Evolutionary conservation across 306 rosid species (phyloP).

Genomic region (Benincasa hispida): DNA sequence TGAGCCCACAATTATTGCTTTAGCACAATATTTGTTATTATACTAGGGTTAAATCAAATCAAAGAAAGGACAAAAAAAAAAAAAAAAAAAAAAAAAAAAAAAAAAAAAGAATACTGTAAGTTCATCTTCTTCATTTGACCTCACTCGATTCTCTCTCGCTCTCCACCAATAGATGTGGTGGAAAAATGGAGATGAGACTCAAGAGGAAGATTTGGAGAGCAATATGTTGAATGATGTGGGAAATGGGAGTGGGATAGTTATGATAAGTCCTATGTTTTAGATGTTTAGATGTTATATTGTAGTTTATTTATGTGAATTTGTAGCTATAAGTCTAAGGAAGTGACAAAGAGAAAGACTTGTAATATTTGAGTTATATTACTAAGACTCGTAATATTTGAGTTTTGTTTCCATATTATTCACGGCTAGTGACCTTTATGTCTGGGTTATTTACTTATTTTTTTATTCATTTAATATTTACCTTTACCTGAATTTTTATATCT

Average conservation of each 20-base stretch:
- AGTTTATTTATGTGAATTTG: background rate
- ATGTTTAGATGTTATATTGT: background rate
- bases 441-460: background rate
- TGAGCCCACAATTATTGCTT: background rate
- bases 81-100: no score
- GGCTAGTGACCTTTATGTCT: background rate
- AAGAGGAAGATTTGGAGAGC: background rate
- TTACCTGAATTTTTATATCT: background rate
- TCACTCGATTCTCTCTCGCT: background rate
- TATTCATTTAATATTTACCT: background rate
- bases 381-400: background rate
- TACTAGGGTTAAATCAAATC: background rate
- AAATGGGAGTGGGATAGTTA: background rate
- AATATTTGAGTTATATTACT: background rate
- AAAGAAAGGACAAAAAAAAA: no score
- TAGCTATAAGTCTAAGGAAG: background rate
- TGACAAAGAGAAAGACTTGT: background rate
- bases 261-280: background rate
- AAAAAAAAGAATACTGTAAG: background rate
- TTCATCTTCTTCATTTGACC: background rate
- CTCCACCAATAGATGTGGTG: background rate
- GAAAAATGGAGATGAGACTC: background rate
- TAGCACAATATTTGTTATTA: background rate
- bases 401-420: background rate
- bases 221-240: background rate